Evolutionary conservation across 2,329 filamentous ascomycete genomes (phyloP).

Genomic region (Calycina herbarum): DNA sequence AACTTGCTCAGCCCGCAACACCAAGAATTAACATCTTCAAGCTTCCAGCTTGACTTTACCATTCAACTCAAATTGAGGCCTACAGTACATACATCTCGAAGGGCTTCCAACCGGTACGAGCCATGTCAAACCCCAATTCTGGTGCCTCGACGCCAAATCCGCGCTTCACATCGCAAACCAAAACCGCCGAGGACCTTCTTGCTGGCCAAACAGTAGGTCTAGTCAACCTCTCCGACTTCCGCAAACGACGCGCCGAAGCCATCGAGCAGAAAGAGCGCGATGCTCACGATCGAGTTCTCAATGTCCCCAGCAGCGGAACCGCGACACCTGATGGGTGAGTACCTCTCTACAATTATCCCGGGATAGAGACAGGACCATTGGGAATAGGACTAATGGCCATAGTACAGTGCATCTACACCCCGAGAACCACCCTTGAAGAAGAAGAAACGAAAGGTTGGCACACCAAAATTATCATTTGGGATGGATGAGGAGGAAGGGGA

Average conservation of each 20-base stretch:
- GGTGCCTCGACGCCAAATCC: slow-evolving; percentile 36
- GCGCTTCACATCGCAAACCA: slow-evolving; percentile 36
- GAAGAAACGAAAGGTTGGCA: slow-evolving; percentile 48
- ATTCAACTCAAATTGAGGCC: background rate
- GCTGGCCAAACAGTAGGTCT: slow-evolving; percentile 65
- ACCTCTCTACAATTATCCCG: background rate
- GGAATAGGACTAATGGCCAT: slow-evolving; percentile 32
- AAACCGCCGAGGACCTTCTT: slow-evolving; percentile 39
- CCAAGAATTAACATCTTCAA: no score
- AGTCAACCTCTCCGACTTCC: slow-evolving; percentile 88
- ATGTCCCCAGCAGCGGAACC: slow-evolving; percentile 29
- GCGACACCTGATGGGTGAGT: slow-evolving; percentile 58
- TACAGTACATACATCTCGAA: background rate
- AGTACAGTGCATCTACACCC: slow-evolving; percentile 46
- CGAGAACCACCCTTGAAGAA: slow-evolving; percentile 39
- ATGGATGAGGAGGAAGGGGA: slow-evolving; percentile 48
- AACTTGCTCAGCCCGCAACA: no score
- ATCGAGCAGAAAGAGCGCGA: slow-evolving; percentile 87
- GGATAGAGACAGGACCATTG: background rate
- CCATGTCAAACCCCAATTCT: slow-evolving; percentile 30
- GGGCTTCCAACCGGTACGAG: no score
- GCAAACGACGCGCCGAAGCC: slow-evolving; percentile 93
- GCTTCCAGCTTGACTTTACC: background rate
- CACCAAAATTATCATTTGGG: slow-evolving; percentile 62
- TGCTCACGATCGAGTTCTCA: slow-evolving; percentile 62